Evolutionary conservation across 2,329 filamentous ascomycete species (phyloP).

Genomic region (Claviceps digitariae): DNA sequence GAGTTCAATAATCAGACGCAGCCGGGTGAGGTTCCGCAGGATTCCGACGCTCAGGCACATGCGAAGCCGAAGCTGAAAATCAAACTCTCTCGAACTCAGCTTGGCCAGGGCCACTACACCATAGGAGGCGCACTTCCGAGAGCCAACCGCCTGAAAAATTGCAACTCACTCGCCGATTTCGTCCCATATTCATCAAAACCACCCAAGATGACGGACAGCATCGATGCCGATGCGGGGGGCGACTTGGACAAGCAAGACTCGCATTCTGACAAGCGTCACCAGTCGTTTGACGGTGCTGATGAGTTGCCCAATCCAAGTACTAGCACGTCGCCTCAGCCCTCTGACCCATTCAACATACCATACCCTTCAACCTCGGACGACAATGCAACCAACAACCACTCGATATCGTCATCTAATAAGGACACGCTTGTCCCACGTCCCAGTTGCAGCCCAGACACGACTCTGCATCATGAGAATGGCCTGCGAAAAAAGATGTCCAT

Average conservation of each 20-base stretch:
- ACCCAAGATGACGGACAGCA: background rate
- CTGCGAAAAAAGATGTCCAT: conserved; percentile 18
- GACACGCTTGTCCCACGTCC: conserved; percentile 6
- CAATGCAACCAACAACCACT: conserved; percentile 6
- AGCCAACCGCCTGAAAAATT: conserved; percentile 17
- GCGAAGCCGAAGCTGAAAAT: conserved; percentile 19
- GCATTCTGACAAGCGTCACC: background rate
- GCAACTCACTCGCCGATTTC: conserved; percentile 20
- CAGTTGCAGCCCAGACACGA: conserved; percentile 5
- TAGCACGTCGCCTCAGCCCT: conserved; percentile 11
- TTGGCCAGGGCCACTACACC: conserved; percentile 9
- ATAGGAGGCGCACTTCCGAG: conserved; percentile 8
- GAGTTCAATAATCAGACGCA: background rate
- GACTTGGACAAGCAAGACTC: background rate
- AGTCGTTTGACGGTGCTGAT: conserved; percentile 5
- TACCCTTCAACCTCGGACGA: conserved; percentile 15
- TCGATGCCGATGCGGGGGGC: background rate
- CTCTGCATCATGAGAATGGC: conserved; percentile 6
- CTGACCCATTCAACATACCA: conserved; percentile 22
- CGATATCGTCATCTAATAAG: conserved; percentile 5
- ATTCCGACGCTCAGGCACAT: background rate
- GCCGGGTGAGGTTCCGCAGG: background rate
- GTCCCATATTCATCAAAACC: conserved; percentile 9
- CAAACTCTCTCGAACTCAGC: conserved; percentile 18
- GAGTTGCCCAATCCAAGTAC: conserved; percentile 2